Base-by-base conservation (phyloP, 192 early-diverging fungal genomes). In the Backusella parvicylindrica region DNA sequence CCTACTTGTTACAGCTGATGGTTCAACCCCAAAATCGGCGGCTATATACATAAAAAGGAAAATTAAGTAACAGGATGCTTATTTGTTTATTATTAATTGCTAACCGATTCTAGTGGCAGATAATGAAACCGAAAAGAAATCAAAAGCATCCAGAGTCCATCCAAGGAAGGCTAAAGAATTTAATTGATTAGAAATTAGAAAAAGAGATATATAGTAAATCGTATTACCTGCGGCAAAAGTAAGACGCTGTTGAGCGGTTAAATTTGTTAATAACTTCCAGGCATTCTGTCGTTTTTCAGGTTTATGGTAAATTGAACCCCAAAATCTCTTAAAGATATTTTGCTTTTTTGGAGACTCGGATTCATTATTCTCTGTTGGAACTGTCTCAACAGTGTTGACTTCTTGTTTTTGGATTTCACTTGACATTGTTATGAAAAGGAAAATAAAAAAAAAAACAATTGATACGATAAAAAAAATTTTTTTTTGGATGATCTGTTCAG, bases 131-230 rank as follows among this genome's bases (percentile, higher is more conserved):
- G 86, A 85, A 71, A 91, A 92, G 77, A 87, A 94, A 80, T 94
- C 92, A 53, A 91, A 86, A 6, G 90, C 86, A 73, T 94, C 90
- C 16, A 92, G 77, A 47, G 88, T 86, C 91, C 92, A 94, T 12
- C 89, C 92, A 67, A 92, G 76, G 70, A 89, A 92, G 31, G 84
- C 87, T 68, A 69, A 15, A 15, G 2, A 2, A 12, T 60, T 26
- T 36, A 30, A 15, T 15, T 41, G 36, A 35, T 23, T 40, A 64
- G 23, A 15, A 33, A 36, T 15, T 13, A 35, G 3, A 43, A 9
- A 13, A 6, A 30, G 32, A 32, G 9, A 40, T 2, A 23, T 43
- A 23, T 2, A 60, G 23, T 28, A 13, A 60, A 11, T 26, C 2
- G 26, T 26, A 60, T 73, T 76, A 80, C 79, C 79, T 40, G 79